A percentile compares a stretch with the other conserved stretches of the same genome.
Conservation (phyloP, 2,329 filamentous ascomycete species). For the Chrysoporthe cubensis region DNA sequence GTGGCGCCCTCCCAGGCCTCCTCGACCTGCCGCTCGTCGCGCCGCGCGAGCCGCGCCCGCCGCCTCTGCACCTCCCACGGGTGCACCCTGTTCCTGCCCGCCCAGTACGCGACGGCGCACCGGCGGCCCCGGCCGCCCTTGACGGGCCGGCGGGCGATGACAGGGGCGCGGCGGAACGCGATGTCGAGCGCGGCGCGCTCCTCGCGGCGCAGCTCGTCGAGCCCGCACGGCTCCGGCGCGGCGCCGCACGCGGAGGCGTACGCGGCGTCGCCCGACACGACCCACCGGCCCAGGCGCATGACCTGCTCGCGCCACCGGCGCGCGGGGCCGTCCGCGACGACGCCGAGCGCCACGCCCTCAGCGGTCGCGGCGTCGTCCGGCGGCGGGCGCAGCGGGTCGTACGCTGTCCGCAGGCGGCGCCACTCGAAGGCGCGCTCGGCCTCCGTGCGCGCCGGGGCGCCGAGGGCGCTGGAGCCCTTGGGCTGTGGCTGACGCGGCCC, state of each 20-base stretch:
- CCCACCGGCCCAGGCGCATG: constrained; percentile 24
- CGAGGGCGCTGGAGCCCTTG: no score
- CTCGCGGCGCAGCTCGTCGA: neutral
- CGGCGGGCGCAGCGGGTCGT: constrained; percentile 15
- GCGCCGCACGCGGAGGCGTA: neutral
- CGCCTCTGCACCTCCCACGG: neutral
- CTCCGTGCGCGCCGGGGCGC: neutral
- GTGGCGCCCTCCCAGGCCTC: no score
- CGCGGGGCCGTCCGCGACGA: constrained; percentile 12
- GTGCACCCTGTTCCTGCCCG: neutral
- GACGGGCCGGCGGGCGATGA: neutral
- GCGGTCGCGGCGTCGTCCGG: constrained; percentile 18
- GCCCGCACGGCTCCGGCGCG: constrained; percentile 10
- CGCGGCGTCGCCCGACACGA: neutral
- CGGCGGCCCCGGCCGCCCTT: constrained; percentile 7
- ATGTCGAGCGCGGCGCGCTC: constrained; percentile 12
- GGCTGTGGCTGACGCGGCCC: no score
- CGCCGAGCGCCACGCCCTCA: constrained; percentile 21
- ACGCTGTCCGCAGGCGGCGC: constrained; percentile 5
- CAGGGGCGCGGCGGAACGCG: neutral
- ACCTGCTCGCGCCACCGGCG: constrained; percentile 23
- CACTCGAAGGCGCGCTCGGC: neutral
- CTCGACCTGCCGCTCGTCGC: neutral
- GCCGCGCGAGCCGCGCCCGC: neutral
- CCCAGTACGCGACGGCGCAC: constrained; percentile 7